These are phyloP conservation scores for Arthrinium phaeospermum DNA, from an alignment of 2,329 filamentous ascomycete species.

Conservation along the genomic window DNA sequence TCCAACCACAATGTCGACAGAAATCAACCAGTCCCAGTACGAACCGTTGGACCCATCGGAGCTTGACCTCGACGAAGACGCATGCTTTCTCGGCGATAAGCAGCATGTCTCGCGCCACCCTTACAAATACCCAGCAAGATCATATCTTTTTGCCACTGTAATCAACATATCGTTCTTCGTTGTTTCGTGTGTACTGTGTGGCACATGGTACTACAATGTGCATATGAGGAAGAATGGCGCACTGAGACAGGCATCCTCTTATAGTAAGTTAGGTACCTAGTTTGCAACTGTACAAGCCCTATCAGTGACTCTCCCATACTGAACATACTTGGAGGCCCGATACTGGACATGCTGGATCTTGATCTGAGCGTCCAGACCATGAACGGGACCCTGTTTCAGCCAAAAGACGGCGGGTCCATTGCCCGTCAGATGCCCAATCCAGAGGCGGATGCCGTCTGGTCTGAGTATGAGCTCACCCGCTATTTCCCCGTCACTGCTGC, in stretches of 20 bases:
- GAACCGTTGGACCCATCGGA: neutral
- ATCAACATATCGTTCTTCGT: conserved; percentile 6
- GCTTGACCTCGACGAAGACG: neutral
- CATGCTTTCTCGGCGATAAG: neutral
- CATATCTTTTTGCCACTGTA: neutral
- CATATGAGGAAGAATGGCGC: neutral
- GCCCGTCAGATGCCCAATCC: conserved; percentile 23
- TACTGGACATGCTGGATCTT: conserved; percentile 22
- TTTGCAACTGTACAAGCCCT: neutral
- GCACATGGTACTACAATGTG: conserved; percentile 14
- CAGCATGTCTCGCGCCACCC: neutral
- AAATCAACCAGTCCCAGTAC: neutral
- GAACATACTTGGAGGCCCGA: conserved; percentile 10
- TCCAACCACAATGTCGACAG: too few species aligned
- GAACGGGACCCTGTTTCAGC: conserved; percentile 24
- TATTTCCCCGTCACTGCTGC: conserved; percentile 19
- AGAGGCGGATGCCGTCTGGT: conserved; percentile 22
- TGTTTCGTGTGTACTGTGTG: conserved; percentile 12
- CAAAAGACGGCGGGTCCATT: conserved; percentile 20
- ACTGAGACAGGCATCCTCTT: conserved; percentile 7
- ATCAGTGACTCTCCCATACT: neutral
- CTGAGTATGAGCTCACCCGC: conserved; percentile 22
- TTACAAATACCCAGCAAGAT: neutral
- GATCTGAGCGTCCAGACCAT: conserved; percentile 13
- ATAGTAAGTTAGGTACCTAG: conserved; percentile 9